These are phyloP conservation scores for Casuarina glauca DNA, from an alignment of 306 rosid species.

Conservation along the genomic window DNA sequence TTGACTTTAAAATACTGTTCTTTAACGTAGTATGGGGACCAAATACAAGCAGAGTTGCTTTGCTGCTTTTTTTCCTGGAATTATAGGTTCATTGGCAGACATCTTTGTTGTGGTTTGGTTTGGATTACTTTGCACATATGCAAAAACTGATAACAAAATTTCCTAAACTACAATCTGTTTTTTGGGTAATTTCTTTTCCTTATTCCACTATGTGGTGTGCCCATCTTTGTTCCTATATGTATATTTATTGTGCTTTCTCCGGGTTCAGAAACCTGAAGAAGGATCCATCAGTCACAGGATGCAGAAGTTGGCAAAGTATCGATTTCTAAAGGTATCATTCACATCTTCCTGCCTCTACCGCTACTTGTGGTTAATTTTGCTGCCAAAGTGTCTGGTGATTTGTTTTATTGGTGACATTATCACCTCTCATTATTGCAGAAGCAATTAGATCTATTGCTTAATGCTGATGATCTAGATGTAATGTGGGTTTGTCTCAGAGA, in stretches of 20 bases:
- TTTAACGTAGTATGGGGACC: not conserved
- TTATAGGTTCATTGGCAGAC: not conserved
- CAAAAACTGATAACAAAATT: conserved; percentile 8
- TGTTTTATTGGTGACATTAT: conserved; percentile 27
- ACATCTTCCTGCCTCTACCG: conserved; percentile 3
- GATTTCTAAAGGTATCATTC: conserved; percentile 70
- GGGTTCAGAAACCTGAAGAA: conserved; percentile 93
- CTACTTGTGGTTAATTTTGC: conserved; percentile 19
- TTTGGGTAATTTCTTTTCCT: not conserved
- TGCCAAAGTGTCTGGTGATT: conserved; percentile 19
- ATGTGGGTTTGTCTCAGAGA: conserved; percentile 99
- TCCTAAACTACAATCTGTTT: not conserved
- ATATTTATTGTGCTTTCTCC: conserved; percentile 13
- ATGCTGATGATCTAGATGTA: conserved; percentile 97
- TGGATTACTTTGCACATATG: conserved; percentile 19
- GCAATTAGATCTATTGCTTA: conserved; percentile 95
- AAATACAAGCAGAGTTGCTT: conserved; percentile 9
- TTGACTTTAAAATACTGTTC: conserved; percentile 20
- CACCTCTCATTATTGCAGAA: conserved; percentile 56
- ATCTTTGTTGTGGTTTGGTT: conserved; percentile 7
- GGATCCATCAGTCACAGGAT: conserved; percentile 96
- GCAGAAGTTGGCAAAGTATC: conserved; percentile 89
- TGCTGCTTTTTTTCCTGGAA: not conserved
- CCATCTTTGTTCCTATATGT: not conserved
- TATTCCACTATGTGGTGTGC: not conserved